A percentile compares a stretch with the other conserved stretches of the same genome.
Conservation (phyloP, 495 filamentous ascomycete species). For the Penicillium canescens region DNA sequence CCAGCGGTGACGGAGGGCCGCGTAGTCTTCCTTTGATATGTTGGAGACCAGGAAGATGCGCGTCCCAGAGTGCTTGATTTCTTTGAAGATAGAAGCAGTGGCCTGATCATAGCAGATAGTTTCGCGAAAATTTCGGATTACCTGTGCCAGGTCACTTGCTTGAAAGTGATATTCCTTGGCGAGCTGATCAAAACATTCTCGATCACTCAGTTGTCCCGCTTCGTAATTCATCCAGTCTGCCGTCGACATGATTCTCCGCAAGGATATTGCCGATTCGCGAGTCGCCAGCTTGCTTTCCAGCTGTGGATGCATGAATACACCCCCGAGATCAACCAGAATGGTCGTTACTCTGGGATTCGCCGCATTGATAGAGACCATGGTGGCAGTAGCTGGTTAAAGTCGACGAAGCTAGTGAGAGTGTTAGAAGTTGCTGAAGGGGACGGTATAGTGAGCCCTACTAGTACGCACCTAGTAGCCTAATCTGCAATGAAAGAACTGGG, state of each 20-base stretch:
- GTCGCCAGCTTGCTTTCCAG: not conserved
- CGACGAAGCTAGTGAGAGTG: too few species aligned
- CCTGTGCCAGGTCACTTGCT: not conserved
- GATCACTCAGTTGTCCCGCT: not conserved
- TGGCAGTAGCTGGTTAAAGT: too few species aligned
- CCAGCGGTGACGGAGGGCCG: conserved; percentile 12
- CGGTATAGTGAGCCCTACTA: too few species aligned
- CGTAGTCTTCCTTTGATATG: conserved; percentile 24
- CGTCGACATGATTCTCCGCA: not conserved
- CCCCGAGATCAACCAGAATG: not conserved
- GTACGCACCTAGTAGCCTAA: too few species aligned
- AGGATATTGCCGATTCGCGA: not conserved
- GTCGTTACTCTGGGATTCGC: too few species aligned
- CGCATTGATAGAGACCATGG: too few species aligned
- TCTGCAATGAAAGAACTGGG: too few species aligned
- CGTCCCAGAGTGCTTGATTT: not conserved
- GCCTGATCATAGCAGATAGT: not conserved
- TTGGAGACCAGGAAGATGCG: conserved; percentile 21
- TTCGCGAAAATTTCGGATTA: not conserved
- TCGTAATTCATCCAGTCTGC: conserved; percentile 14
- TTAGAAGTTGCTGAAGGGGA: too few species aligned
- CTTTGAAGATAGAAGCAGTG: not conserved
- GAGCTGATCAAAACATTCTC: conserved; percentile 3
- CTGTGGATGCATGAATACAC: not conserved
- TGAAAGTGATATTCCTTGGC: conserved; percentile 1